Conservation (phyloP, 1,284 basidiomycete species). For the Cutaneotrichosporon daszewskae region DNA sequence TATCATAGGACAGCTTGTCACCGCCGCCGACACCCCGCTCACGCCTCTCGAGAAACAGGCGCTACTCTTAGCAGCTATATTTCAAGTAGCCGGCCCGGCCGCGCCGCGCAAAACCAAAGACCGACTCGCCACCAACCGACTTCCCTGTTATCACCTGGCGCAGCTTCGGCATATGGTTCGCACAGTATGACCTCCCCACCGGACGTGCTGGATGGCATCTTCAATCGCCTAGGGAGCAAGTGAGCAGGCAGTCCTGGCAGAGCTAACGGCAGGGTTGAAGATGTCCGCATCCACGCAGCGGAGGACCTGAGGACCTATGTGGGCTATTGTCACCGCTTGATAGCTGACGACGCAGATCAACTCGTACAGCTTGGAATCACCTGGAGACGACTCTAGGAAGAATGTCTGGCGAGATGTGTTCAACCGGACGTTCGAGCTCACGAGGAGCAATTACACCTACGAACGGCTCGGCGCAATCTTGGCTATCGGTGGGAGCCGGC, state of each 20-base stretch:
- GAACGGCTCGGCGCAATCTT: slow-evolving; percentile 50
- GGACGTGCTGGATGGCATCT: slow-evolving; percentile 43
- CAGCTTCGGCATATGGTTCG: too few species aligned
- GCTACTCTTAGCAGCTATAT: too few species aligned
- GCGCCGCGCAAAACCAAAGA: too few species aligned
- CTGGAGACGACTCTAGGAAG: slow-evolving; percentile 43
- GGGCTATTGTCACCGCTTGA: neutral
- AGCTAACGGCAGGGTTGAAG: slow-evolving; percentile 15
- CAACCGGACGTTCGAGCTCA: slow-evolving; percentile 50
- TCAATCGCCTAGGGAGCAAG: slow-evolving; percentile 35
- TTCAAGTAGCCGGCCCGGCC: too few species aligned
- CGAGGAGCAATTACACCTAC: slow-evolving; percentile 48
- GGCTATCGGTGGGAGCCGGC: slow-evolving; percentile 44
- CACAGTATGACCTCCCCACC: slow-evolving; percentile 42
- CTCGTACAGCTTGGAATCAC: slow-evolving; percentile 40
- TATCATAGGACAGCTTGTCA: too few species aligned
- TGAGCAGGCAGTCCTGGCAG: slow-evolving; percentile 11
- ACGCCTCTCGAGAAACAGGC: too few species aligned
- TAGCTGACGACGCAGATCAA: slow-evolving; percentile 21
- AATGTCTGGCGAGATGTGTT: slow-evolving; percentile 49
- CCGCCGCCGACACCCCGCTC: too few species aligned
- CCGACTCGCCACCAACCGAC: too few species aligned
- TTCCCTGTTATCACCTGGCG: neutral
- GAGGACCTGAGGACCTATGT: slow-evolving; percentile 36
- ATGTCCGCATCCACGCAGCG: slow-evolving; percentile 11